Evolutionary conservation across 129 eudicot genomes (phyloP).

Genomic region (Lactuca saligna): DNA sequence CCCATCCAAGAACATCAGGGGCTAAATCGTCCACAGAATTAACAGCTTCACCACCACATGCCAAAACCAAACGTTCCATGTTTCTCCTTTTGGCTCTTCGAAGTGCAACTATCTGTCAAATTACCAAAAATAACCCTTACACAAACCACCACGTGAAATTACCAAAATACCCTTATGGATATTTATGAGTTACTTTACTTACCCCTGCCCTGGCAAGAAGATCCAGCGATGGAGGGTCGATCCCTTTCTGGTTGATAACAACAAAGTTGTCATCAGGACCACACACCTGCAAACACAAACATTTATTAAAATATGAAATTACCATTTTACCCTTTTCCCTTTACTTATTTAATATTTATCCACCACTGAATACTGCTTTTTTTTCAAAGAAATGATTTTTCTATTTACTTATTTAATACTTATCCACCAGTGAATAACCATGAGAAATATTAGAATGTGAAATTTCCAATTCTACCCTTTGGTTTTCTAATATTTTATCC

Average conservation of each 20-base stretch:
- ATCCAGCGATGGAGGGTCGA: slow-evolving; percentile 93
- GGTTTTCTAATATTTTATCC: too few species aligned
- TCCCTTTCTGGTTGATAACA: slow-evolving; percentile 89
- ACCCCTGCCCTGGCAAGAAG: slow-evolving; percentile 92
- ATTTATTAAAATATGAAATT: not conserved
- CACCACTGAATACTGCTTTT: slow-evolving; percentile 36
- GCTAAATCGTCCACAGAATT: slow-evolving; percentile 88
- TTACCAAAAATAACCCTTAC: not conserved
- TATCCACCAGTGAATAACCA: too few species aligned
- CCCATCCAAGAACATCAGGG: slow-evolving; percentile 92
- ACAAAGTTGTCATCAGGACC: slow-evolving; percentile 79
- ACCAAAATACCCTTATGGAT: not conserved
- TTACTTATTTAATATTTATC: not conserved
- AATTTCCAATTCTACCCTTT: too few species aligned
- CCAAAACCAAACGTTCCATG: slow-evolving; percentile 84
- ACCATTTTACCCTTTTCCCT: not conserved
- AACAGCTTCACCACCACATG: slow-evolving; percentile 96
- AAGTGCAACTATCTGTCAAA: slow-evolving; percentile 71
- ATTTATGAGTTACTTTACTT: slow-evolving; percentile 37
- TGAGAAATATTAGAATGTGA: too few species aligned
- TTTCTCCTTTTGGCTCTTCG: slow-evolving; percentile 93
- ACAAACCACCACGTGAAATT: too few species aligned
- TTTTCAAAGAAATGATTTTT: slow-evolving; percentile 71
- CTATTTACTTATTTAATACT: not conserved
- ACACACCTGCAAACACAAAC: slow-evolving; percentile 61